Percentiles rank a stretch among this genome's conserved stretches.
Conservation (phyloP, 805 yeast genomes). For the Candida piceae region DNA sequence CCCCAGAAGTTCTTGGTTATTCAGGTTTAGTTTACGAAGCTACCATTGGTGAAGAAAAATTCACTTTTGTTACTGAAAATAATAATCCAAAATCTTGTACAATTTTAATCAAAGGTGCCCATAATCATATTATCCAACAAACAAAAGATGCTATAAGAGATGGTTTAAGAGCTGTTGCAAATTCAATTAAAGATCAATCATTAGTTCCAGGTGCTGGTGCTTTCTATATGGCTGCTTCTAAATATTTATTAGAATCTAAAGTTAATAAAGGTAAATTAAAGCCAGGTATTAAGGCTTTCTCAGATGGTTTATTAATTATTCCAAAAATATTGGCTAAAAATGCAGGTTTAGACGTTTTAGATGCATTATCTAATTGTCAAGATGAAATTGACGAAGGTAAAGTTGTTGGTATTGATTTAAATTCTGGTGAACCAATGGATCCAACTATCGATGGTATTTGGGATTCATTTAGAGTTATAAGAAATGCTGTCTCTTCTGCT, state of each 20-base stretch:
- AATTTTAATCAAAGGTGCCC: constrained; percentile 89
- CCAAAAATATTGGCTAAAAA: constrained; percentile 92
- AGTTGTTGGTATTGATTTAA: constrained; percentile 85
- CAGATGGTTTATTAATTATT: constrained; percentile 83
- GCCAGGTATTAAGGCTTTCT: constrained; percentile 89
- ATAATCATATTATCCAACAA: constrained; percentile 81
- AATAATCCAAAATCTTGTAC: constrained; percentile 88
- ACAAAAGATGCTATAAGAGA: constrained; percentile 97
- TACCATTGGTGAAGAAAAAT: constrained; percentile 94
- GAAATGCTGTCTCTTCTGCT: constrained; percentile 90
- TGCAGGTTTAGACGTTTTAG: constrained; percentile 91
- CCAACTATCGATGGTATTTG: constrained; percentile 92
- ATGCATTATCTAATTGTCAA: constrained; percentile 81
- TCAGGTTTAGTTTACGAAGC: constrained; percentile 91
- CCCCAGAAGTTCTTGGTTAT: constrained; percentile 74
- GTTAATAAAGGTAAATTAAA: constrained; percentile 77
- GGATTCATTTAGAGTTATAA: constrained; percentile 91
- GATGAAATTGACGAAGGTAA: constrained; percentile 81
- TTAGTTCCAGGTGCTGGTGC: constrained; percentile 98
- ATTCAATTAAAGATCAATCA: constrained; percentile 77
- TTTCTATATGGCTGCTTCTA: constrained; percentile 78
- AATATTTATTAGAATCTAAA: constrained; percentile 53
- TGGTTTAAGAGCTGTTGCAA: constrained; percentile 91
- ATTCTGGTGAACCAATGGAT: constrained; percentile 92
- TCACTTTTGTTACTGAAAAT: constrained; percentile 89